Base-by-base conservation (phyloP, 805 yeast species). In the Starmera dryadoides region DNA sequence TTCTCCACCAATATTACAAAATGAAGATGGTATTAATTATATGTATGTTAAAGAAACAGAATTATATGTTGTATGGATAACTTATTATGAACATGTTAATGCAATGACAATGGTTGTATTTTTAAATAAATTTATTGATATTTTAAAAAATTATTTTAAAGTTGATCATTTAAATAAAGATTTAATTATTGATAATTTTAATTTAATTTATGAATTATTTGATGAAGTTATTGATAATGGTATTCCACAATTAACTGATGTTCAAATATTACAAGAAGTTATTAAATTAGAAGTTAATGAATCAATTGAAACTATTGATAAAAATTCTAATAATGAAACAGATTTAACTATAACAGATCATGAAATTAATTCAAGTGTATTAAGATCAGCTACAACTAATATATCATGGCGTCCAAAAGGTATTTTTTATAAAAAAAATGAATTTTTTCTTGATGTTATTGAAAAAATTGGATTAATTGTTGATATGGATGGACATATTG, bases 331-430 rank as follows among this genome's bases (percentile, higher is more conserved):
- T 16, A 52, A 47, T 9, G 38, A 23, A 10, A 10, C 34, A 14
- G 43, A 35, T 15, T n/a, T n/a, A n/a, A n/a, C n/a, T n/a, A n/a
- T n/a, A n/a, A n/a, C n/a, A n/a, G n/a, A 8, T 31, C 51, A 49
- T 7, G 78, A 72, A 49, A 68, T 82, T 43, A 84, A 84, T 52
- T 75, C 86, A 26, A 73, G 86, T 32, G 79, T 91, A 14, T 72
- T 88, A 3, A 73, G 88, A 46, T 80, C 94, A 0, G 75, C 88
- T 15, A 82, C 88, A 10, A 81, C 78, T 52, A 75, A 84, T 11
- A 78, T 89, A 4, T 81, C 91, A 19, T 89, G 97, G 97, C 76
- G 98, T 59, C 85, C 91, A 31, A 93, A 85, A 46, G 96, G 96
- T 10, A 86, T 89, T 19, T 75, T 73, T 47, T 89, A 89, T 61